Evolutionary conservation across 495 filamentous ascomycete species (phyloP).

Genomic region (Cenococcum geophilum): DNA sequence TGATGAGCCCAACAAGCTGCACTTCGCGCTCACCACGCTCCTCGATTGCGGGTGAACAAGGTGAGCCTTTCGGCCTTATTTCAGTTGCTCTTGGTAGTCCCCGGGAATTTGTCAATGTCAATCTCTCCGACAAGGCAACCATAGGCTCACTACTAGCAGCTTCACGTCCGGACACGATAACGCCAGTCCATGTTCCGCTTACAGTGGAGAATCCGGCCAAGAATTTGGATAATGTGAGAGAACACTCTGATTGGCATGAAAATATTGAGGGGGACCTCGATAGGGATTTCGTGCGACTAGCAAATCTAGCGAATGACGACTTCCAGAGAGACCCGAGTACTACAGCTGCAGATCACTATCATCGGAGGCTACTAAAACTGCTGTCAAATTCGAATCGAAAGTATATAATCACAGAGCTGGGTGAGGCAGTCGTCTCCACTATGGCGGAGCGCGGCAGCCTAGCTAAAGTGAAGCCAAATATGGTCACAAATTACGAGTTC

Average conservation of each 20-base stretch:
- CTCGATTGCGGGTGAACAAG: constrained; percentile 2
- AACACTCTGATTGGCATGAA: constrained; percentile 23
- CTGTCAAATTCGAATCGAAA: not conserved
- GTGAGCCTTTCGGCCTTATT: not conserved
- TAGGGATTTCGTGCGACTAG: constrained; percentile 20
- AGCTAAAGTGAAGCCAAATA: not conserved
- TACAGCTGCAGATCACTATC: constrained; percentile 19
- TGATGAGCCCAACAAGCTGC: constrained; percentile 1
- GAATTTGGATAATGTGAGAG: not conserved
- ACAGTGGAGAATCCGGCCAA: not conserved
- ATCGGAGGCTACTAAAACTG: constrained; percentile 6
- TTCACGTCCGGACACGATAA: not conserved
- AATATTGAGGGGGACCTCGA: constrained; percentile 24
- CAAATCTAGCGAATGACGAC: constrained; percentile 26
- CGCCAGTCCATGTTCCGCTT: not conserved
- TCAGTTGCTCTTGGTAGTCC: constrained; percentile 5
- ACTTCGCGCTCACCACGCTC: not conserved
- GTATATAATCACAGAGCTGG: not conserved
- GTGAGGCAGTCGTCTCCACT: constrained; percentile 1
- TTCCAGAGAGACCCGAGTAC: constrained; percentile 15
- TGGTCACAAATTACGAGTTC: constrained; percentile 3
- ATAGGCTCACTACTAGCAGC: constrained; percentile 5
- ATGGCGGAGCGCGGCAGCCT: constrained; percentile 3
- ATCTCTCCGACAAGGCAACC: not conserved
- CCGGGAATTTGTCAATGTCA: not conserved